phyloP scores from a whole-genome alignment of 2,329 filamentous ascomycete species.

The Juglanconis oblonga region DNA sequence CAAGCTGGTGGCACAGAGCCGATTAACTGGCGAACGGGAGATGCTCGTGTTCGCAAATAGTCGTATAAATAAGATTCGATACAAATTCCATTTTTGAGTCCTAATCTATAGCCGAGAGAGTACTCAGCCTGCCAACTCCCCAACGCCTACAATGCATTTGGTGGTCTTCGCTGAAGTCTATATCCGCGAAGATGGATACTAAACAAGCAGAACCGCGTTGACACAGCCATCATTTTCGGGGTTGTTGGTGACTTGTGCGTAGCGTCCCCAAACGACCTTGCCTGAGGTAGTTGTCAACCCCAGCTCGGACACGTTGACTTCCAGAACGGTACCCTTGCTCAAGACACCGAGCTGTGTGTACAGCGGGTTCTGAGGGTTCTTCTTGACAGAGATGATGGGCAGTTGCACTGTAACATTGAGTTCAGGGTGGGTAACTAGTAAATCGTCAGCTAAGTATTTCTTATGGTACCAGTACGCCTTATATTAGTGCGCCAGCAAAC shows the following conservation, averaged over 20 bases:
- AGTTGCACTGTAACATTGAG: constrained; percentile 85
- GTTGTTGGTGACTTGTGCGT: constrained; percentile 66
- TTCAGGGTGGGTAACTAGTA: constrained; percentile 67
- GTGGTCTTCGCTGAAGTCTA: not conserved
- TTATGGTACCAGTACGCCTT: too few species aligned
- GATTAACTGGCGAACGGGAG: too few species aligned
- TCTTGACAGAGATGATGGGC: constrained; percentile 66
- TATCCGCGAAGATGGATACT: not conserved
- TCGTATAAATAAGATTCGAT: not conserved
- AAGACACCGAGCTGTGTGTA: constrained; percentile 92
- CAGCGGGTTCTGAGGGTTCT: constrained; percentile 81
- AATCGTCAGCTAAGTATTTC: constrained; percentile 17
- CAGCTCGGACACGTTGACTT: constrained; percentile 91
- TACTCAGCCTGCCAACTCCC: not conserved
- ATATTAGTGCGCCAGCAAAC: not conserved
- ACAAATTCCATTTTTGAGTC: not conserved
- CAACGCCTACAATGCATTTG: constrained; percentile 10
- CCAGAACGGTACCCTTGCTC: constrained; percentile 75
- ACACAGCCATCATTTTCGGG: constrained; percentile 36
- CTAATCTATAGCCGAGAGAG: not conserved
- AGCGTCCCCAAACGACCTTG: constrained; percentile 91
- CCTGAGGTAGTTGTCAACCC: constrained; percentile 87
- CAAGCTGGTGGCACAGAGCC: not conserved
- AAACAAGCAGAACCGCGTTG: constrained; percentile 29
- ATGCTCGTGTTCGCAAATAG: too few species aligned